phyloP scores from a whole-genome alignment of 768 basidiomycete genomes.

The Naematelia aurantialba region DNA sequence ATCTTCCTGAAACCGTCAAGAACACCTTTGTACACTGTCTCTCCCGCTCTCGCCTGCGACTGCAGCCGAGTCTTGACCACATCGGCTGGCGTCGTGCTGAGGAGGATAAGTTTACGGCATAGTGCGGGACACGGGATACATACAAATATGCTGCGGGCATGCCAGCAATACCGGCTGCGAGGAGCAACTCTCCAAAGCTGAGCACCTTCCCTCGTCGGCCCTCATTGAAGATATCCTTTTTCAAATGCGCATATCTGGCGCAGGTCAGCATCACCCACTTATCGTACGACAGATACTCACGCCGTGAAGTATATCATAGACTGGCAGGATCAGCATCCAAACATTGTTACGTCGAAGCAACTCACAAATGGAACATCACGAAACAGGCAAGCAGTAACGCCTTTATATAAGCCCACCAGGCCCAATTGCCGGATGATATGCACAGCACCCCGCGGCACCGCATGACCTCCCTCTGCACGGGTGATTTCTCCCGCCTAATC shows the following conservation, averaged over 20 bases:
- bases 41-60: constrained; percentile 83
- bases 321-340: constrained; percentile 12
- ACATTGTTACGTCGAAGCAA: background rate
- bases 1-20: constrained; percentile 86
- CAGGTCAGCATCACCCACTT: background rate
- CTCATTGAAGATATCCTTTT: constrained; percentile 86
- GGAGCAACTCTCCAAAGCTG: constrained; percentile 87
- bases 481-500: constrained; percentile 70
- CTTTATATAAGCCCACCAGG: constrained; percentile 85
- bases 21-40: constrained; percentile 86
- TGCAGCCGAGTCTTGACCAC: constrained; percentile 97
- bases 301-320: constrained; percentile 67
- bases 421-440: constrained; percentile 93
- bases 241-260: constrained; percentile 59
- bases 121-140: too few species aligned
- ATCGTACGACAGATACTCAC: constrained; percentile 40
- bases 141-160: constrained; percentile 77
- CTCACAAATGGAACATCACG: constrained; percentile 81
- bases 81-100: constrained; percentile 56
- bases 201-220: constrained; percentile 92
- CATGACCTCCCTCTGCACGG: constrained; percentile 67
- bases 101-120: too few species aligned
- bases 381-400: constrained; percentile 80
- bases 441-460: constrained; percentile 71
- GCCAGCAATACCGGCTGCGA: constrained; percentile 63